Base-by-base conservation (phyloP, 352 stramenopile species). In the Phytopythium litorale region DNA sequence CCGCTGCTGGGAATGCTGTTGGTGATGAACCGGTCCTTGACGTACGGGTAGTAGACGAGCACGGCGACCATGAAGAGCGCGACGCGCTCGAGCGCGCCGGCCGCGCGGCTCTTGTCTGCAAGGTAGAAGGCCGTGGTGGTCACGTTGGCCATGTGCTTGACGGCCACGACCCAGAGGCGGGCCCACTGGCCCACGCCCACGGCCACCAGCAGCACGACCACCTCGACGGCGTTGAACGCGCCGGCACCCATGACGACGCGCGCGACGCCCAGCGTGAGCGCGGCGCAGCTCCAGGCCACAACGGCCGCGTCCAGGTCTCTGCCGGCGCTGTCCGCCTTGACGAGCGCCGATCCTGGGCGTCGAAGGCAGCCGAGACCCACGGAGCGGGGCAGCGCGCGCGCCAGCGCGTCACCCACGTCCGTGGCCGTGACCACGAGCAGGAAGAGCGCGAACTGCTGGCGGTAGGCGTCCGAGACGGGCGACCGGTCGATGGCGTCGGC, bases 21-120 rank as follows among this genome's bases (percentile, higher is more conserved):
- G 28, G 62, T 23, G 48, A 65, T 65, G 60, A 69, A 72, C 23
- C 19, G n/a, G 16, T 80, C 65, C 66, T 82, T 83, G 54, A 76
- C 63, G 46, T 84, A 82, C 48, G 77, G 75, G 51, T 84, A 78
- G 48, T 77, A 86, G 33, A 82, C 68, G 32, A 82, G 70, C 37
- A 73, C 68, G 28, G 70, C 70, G 40, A 84, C 68, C 38, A 79
- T 69, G 55, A 86, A 80, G 21, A 79, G 63, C 3, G 68, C 65
- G 56, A 76, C 72, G 23, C 68, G 70, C 65, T 82, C 77, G 21
- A 86, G 64, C n/a, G 76, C 60, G 35, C 77, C 74, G 64, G 72
- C 71, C 1, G 67, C 54, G 53, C 52, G 68, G 37, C 65, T 68
- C 56, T 67, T 72, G 21, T 63, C 48, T 0, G 65, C 55, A 33